Base-by-base conservation (phyloP, 352 stramenopile genomes). In the Peronospora farinosa region DNA sequence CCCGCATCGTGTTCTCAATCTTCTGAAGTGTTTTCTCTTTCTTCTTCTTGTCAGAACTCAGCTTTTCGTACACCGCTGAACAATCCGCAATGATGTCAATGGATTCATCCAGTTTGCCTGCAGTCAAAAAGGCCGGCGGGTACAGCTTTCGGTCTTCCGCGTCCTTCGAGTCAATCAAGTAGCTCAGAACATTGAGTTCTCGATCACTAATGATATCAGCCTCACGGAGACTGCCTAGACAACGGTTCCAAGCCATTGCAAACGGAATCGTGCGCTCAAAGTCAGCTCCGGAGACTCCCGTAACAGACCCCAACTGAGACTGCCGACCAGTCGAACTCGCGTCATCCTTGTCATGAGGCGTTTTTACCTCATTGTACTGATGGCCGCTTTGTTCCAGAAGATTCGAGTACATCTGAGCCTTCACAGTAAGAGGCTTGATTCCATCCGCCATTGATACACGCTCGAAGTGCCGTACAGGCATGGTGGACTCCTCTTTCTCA, bases 1-100 rank as follows among this genome's bases (percentile, higher is more conserved):
- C 80, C 13, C 76, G 78, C 83, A 94, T 94, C 9, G 74, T 84
- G 13, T 69, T 88, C 42, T 92, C 83, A 32, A 94, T 84, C 64
- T 92, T 94, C 51, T 94, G 80, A 17, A 94, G 51, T 2, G 77
- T 63, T 63, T 94, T 94, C 11, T 88, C 83, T 45, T 94, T 90
- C 57, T 92, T 92, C 60, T 94, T 94, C 56, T 93, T 91, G 62
- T 92, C 83, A 1, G 71, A 77, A 47, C 76, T 84, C 16, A 94
- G 66, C 50, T 89, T 88, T 46, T 94, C 78, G 47, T 92, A 90
- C 19, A 92, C 51, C 11, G 78, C 65, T 0, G 75, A 72, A 38
- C 83, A 94, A 19, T 94, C 83, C 0, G 73, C 70, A 35, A 90
- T 84, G 43, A 92, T 94, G 42, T 94, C 83, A 17, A 94, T 65